Evolutionary conservation across 1,284 basidiomycete species (phyloP).

Genomic region (Cutaneotrichosporon mucoides): DNA sequence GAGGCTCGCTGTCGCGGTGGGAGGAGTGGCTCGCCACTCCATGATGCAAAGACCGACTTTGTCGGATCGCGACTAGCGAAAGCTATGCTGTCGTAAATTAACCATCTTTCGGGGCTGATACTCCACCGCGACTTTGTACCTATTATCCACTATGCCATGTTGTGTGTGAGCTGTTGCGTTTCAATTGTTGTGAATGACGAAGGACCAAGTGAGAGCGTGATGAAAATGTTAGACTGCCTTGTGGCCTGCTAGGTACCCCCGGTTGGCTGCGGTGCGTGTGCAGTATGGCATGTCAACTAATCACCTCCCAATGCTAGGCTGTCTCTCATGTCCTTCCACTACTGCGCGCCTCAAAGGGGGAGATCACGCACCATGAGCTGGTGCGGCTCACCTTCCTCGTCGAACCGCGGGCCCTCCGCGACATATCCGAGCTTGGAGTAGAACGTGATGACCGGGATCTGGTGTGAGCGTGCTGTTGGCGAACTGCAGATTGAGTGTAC

Average conservation of each 20-base stretch:
- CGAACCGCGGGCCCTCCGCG: constrained; percentile 58
- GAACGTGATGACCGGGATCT: constrained; percentile 43
- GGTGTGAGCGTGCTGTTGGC: neutral
- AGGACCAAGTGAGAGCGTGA: too few species aligned
- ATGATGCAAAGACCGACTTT: constrained; percentile 73
- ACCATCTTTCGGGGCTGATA: constrained; percentile 98
- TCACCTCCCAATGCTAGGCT: neutral
- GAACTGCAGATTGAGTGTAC: too few species aligned
- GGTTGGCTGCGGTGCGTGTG: too few species aligned
- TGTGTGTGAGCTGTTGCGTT: neutral
- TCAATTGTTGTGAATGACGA: neutral
- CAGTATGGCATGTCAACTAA: too few species aligned
- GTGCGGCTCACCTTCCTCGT: constrained; percentile 54
- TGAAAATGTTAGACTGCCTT: too few species aligned
- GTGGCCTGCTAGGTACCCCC: too few species aligned
- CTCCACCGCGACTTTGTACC: constrained; percentile 1
- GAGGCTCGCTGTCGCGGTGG: neutral
- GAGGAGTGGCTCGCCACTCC: constrained; percentile 3
- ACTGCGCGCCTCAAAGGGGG: too few species aligned
- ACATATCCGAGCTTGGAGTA: constrained; percentile 58
- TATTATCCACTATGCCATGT: neutral
- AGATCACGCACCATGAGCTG: constrained; percentile 10
- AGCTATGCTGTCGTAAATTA: constrained; percentile 73
- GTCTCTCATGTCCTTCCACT: too few species aligned
- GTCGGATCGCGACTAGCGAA: constrained; percentile 45